A percentile compares a stretch with the other conserved stretches of the same genome.
These are phyloP conservation scores for Scenedesmus sp. DNA, from an alignment of 163 green algal genomes.

Conservation along the genomic window DNA sequence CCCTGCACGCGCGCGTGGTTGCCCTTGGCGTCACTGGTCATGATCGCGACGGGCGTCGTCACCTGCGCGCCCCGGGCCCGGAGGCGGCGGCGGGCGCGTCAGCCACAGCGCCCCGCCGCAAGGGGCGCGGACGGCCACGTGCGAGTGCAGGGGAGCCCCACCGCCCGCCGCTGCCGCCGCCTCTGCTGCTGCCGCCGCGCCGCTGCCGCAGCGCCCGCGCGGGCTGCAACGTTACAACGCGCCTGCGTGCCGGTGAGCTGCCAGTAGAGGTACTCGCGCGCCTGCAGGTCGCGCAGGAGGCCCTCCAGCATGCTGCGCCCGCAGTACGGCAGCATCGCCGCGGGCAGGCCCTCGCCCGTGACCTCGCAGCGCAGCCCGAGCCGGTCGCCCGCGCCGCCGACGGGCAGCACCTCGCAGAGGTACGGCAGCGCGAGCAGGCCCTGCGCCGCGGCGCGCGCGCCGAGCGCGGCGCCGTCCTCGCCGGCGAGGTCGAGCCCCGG, in stretches of 20 bases:
- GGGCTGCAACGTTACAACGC: not conserved
- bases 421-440: constrained; percentile 82
- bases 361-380: constrained; percentile 89
- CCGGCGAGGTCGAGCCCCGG: constrained; percentile 74
- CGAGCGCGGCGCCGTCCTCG: constrained; percentile 49
- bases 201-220: not conserved
- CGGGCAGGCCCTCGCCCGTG: constrained; percentile 90
- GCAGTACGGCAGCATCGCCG: constrained; percentile 94
- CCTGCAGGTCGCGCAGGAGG: constrained; percentile 93
- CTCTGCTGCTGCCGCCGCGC: too few relatives aligned
- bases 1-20: constrained; percentile 86
- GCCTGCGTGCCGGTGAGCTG: constrained; percentile 76
- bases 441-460: constrained; percentile 53
- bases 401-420: constrained; percentile 95
- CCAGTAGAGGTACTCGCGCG: constrained; percentile 95
- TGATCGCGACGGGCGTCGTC: constrained; percentile 95
- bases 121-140: too few relatives aligned
- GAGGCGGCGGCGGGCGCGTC: constrained; percentile 15
- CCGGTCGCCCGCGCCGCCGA: constrained; percentile 94
- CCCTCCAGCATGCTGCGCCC: constrained; percentile 91
- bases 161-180: too few relatives aligned
- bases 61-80: too few relatives aligned
- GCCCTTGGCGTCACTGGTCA: constrained; percentile 97
- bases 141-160: too few relatives aligned
- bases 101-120: constrained; percentile 13